Evolutionary conservation across 768 basidiomycete genomes (phyloP).

Genomic region (Suillus plorans): DNA sequence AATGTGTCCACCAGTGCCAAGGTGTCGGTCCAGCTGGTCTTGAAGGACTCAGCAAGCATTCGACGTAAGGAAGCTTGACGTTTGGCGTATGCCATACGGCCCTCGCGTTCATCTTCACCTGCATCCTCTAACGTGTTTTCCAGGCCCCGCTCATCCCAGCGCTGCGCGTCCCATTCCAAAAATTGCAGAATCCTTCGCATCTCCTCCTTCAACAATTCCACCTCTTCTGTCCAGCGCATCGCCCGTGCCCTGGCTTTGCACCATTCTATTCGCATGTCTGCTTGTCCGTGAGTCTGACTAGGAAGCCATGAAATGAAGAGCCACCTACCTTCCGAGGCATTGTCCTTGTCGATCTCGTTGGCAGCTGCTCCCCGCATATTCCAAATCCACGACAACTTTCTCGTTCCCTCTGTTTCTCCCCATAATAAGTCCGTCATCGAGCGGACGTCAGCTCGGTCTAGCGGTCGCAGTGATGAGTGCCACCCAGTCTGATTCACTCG

Average conservation of each 20-base stretch:
- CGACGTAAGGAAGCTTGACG: not conserved
- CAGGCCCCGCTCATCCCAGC: not conserved
- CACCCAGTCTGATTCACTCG: not conserved
- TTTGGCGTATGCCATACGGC: not conserved
- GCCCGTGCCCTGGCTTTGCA: not conserved
- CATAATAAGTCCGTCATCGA: slow-evolving; percentile 1
- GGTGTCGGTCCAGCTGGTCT: not conserved
- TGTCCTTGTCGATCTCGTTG: not conserved
- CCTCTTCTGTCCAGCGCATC: not conserved
- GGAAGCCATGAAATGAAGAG: not conserved
- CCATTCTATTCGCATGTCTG: not conserved
- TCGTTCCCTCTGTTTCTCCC: slow-evolving; percentile 8
- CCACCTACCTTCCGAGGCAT: not conserved
- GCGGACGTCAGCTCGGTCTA: slow-evolving; percentile 3
- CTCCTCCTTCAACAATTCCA: not conserved
- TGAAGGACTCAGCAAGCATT: not conserved
- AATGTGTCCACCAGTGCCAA: not conserved
- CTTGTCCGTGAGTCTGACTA: not conserved
- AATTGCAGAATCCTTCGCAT: not conserved
- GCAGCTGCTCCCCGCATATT: not conserved
- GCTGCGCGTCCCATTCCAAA: not conserved
- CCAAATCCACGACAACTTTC: slow-evolving; percentile 15
- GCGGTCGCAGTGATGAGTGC: not conserved
- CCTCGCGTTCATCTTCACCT: not conserved
- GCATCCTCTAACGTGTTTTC: not conserved